A percentile compares a stretch with the other conserved stretches of the same genome.
These are phyloP conservation scores for Plasmodium relictum DNA, from an alignment of 169 alveolate species.

Conservation along the genomic window DNA sequence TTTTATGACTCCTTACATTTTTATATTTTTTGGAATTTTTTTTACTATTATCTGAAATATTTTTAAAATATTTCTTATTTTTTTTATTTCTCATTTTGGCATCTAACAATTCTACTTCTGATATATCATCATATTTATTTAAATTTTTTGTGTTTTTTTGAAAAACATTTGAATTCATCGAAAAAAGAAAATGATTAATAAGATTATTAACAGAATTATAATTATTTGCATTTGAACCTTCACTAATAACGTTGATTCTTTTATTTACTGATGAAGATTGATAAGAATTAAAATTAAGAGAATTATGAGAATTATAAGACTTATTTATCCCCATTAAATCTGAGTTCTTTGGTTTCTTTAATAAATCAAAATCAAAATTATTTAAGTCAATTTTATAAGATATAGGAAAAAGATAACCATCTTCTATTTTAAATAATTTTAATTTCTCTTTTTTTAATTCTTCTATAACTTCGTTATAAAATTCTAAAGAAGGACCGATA, in stretches of 20 bases:
- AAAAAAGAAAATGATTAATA: slow-evolving; percentile 52
- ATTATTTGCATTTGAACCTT: slow-evolving; percentile 17
- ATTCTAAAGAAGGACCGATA: slow-evolving; percentile 85
- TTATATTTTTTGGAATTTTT: slow-evolving; percentile 25
- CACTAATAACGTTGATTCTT: slow-evolving; percentile 30
- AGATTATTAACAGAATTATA: slow-evolving; percentile 53
- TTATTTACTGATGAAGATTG: slow-evolving; percentile 33
- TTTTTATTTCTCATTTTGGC: slow-evolving; percentile 11
- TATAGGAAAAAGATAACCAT: slow-evolving; percentile 53
- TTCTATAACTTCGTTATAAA: slow-evolving; percentile 81
- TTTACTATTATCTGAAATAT: slow-evolving; percentile 3
- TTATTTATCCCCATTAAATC: slow-evolving; percentile 24
- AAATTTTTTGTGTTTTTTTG: slow-evolving; percentile 4
- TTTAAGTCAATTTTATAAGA: slow-evolving; percentile 72
- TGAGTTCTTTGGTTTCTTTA: slow-evolving; percentile 54
- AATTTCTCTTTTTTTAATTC: slow-evolving; percentile 77
- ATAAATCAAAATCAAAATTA: slow-evolving; percentile 71
- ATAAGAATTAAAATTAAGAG: neutral
- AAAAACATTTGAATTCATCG: slow-evolving; percentile 62
- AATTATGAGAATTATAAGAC: neutral
- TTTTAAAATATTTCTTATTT: slow-evolving; percentile 14
- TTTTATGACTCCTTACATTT: slow-evolving; percentile 1
- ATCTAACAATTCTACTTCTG: slow-evolving; percentile 38
- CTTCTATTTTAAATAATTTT: slow-evolving; percentile 68
- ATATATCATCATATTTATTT: slow-evolving; percentile 35